Conservation (phyloP, 345 rosid genomes). For the Melaleuca alternifolia region DNA sequence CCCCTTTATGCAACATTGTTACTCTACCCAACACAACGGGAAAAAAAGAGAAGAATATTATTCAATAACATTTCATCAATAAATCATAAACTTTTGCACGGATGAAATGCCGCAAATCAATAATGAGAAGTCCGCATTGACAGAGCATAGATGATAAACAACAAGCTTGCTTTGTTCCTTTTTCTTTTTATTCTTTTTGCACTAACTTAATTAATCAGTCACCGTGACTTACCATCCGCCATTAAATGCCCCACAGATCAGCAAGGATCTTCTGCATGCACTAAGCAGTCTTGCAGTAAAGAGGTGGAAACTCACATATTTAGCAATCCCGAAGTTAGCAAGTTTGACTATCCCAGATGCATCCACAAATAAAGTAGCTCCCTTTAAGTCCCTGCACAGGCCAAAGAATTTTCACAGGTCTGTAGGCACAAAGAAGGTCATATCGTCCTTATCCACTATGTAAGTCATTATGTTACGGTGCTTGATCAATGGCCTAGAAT, state of each 20-base stretch:
- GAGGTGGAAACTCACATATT: constrained; percentile 3
- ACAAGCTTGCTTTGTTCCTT: neutral
- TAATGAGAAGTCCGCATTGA: neutral
- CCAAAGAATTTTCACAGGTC: neutral
- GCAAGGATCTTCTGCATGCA: neutral
- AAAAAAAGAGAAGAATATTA: neutral
- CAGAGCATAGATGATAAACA: neutral
- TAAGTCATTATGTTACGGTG: neutral
- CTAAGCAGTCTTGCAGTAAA: neutral
- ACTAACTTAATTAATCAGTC: neutral
- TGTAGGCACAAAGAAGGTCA: neutral
- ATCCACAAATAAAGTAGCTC: constrained; percentile 7
- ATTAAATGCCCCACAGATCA: neutral
- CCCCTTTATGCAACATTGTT: neutral
- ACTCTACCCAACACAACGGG: neutral
- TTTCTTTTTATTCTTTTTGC: no score
- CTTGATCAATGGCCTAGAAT: neutral
- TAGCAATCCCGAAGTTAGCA: constrained; percentile 13
- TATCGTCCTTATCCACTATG: neutral
- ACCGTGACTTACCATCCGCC: neutral
- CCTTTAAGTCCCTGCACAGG: constrained; percentile 2
- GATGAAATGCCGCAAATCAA: neutral
- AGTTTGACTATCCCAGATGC: constrained; percentile 3
- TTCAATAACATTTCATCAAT: neutral
- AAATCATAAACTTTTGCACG: neutral